Evolutionary conservation across 352 stramenopile species (phyloP).

Genomic region (Globisporangium irregulare): DNA sequence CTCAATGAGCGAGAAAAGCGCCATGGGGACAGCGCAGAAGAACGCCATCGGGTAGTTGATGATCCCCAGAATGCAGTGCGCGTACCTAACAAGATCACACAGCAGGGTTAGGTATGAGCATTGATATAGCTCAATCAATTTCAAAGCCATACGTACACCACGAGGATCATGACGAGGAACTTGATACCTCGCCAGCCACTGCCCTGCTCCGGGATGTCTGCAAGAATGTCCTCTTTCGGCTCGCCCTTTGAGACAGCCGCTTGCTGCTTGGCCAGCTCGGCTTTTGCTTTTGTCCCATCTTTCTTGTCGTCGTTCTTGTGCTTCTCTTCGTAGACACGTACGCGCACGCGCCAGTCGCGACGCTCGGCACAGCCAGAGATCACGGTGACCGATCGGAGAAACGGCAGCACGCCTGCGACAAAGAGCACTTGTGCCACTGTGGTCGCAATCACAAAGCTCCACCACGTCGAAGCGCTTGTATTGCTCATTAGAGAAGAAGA

Average conservation of each 20-base stretch:
- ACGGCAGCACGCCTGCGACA: slow-evolving; percentile 23
- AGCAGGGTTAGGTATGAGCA: slow-evolving; percentile 17
- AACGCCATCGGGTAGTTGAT: slow-evolving; percentile 84
- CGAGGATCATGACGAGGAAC: slow-evolving; percentile 45
- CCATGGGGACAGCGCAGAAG: slow-evolving; percentile 60
- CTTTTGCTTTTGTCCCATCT: background rate
- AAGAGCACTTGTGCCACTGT: slow-evolving; percentile 26
- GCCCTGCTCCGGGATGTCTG: slow-evolving; percentile 25
- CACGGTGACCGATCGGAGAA: slow-evolving; percentile 24
- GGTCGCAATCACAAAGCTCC: slow-evolving; percentile 21
- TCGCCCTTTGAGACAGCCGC: background rate
- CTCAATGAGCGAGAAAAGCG: slow-evolving; percentile 54
- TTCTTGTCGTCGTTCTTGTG: slow-evolving; percentile 21
- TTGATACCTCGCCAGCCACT: slow-evolving; percentile 56
- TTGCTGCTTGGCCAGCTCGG: background rate
- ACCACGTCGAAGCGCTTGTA: slow-evolving; percentile 19
- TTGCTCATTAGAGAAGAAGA: background rate
- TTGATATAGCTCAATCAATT: background rate
- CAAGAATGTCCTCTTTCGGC: slow-evolving; percentile 1
- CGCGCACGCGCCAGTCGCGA: slow-evolving; percentile 34
- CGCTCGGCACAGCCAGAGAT: slow-evolving; percentile 44
- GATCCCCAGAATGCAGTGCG: slow-evolving; percentile 72
- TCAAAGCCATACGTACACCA: slow-evolving; percentile 40
- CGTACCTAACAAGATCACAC: slow-evolving; percentile 31
- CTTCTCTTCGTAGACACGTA: slow-evolving; percentile 35